Evolutionary conservation across 208 protist genomes (phyloP).

Genomic region (Crithidia brevicula): DNA sequence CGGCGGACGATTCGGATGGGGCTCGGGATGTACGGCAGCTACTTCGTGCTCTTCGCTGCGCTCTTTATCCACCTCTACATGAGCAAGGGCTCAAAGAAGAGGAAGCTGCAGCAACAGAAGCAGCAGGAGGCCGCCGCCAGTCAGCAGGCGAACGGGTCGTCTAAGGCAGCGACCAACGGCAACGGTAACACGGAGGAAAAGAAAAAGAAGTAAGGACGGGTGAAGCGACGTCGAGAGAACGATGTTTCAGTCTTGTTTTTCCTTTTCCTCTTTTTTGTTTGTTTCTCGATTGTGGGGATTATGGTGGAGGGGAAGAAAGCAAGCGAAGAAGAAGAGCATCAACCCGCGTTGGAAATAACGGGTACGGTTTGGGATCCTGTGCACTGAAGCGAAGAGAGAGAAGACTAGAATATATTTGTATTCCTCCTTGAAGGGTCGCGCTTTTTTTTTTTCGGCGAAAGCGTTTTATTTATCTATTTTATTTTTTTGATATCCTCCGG

Average conservation of each 20-base stretch:
- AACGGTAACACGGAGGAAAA: slow-evolving; percentile 14
- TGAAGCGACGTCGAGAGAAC: too few species aligned
- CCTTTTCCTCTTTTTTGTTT: neutral
- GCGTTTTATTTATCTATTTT: neutral
- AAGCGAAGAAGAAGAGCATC: too few species aligned
- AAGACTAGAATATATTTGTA: too few species aligned
- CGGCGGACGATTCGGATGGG: slow-evolving; percentile 55
- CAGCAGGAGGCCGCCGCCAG: neutral
- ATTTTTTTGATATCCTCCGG: neutral
- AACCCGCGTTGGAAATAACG: too few species aligned
- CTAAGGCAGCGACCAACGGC: slow-evolving; percentile 9
- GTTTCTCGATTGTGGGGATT: neutral
- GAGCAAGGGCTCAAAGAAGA: slow-evolving; percentile 27
- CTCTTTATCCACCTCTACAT: slow-evolving; percentile 66
- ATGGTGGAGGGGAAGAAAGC: too few species aligned
- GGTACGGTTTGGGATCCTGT: too few species aligned
- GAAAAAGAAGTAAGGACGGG: slow-evolving; percentile 2
- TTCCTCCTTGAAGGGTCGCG: neutral
- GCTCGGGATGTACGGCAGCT: slow-evolving; percentile 88
- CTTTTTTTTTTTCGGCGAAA: slow-evolving; percentile 10
- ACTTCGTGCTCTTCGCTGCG: slow-evolving; percentile 85
- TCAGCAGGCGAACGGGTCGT: neutral
- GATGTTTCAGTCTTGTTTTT: neutral
- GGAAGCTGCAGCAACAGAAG: neutral
- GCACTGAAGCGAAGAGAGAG: too few species aligned